Conservation (phyloP, 2,329 filamentous ascomycete species). For the Penicillium oxalicum region DNA sequence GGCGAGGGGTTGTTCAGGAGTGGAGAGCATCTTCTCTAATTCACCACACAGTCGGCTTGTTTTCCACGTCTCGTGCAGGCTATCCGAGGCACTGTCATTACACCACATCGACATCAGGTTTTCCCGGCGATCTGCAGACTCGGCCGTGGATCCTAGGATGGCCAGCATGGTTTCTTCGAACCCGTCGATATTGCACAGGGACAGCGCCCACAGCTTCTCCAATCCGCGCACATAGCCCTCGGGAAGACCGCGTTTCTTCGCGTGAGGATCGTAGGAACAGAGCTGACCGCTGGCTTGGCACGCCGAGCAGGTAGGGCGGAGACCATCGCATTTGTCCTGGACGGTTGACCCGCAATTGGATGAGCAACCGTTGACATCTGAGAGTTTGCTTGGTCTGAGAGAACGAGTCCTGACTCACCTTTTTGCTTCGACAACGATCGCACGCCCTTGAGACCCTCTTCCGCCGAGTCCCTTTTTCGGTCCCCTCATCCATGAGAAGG, state of each 20-base stretch:
- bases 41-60: conserved; percentile 35
- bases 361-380: background rate
- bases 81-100: conserved; percentile 38
- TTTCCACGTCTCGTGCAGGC: conserved; percentile 42
- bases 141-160: conserved; percentile 33
- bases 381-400: conserved; percentile 1
- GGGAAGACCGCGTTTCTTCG: conserved; percentile 42
- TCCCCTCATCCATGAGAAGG: conserved; percentile 37
- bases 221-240: conserved; percentile 44
- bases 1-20: conserved; percentile 21
- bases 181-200: conserved; percentile 41
- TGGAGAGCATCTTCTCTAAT: conserved; percentile 39
- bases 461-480: conserved; percentile 36
- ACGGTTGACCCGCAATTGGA: background rate
- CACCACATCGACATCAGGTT: conserved; percentile 36
- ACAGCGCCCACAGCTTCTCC: conserved; percentile 43
- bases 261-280: conserved; percentile 41
- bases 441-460: conserved; percentile 44
- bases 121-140: conserved; percentile 27
- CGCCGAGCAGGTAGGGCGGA: conserved; percentile 39
- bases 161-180: conserved; percentile 39
- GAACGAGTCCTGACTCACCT: conserved; percentile 22
- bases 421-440: conserved; percentile 42
- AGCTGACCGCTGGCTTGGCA: conserved; percentile 36
- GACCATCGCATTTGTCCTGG: conserved; percentile 41